Evolutionary conservation across 1,139 yeast genomes (phyloP).

Genomic region (Candida sojae): DNA sequence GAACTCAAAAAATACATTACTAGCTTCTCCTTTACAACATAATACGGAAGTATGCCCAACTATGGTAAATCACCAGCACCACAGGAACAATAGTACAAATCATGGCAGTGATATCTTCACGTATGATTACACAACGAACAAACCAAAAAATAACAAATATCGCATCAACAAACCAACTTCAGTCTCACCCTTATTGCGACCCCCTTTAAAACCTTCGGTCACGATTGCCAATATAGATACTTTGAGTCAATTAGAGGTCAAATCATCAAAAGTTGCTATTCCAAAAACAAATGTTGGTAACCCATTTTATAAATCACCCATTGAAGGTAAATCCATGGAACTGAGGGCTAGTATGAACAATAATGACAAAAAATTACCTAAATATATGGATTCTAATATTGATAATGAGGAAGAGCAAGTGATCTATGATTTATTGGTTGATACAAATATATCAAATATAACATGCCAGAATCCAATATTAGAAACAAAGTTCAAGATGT

Average conservation of each 20-base stretch:
- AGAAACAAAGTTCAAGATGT: constrained; percentile 3
- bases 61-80: neutral
- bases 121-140: constrained; percentile 10
- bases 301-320: constrained; percentile 16
- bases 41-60: neutral
- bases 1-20: constrained; percentile 2
- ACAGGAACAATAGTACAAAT: neutral
- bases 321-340: neutral
- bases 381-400: too few species aligned
- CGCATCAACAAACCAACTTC: constrained; percentile 11
- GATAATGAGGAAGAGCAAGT: neutral
- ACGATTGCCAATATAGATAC: constrained; percentile 25
- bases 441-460: neutral
- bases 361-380: too few species aligned
- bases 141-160: constrained; percentile 6
- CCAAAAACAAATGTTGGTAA: constrained; percentile 13
- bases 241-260: constrained; percentile 5
- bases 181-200: constrained; percentile 11
- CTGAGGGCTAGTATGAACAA: too few species aligned
- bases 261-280: constrained; percentile 8
- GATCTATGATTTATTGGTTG: constrained; percentile 2
- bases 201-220: constrained; percentile 26
- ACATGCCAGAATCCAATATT: constrained; percentile 1
- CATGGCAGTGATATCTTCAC: constrained; percentile 13
- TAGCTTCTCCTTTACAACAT: constrained; percentile 4